Evolutionary conservation across 2,329 filamentous ascomycete species (phyloP), one percentile per base, ranked within the genome.

Genomic region (Aspergillus ibericus): DNA sequence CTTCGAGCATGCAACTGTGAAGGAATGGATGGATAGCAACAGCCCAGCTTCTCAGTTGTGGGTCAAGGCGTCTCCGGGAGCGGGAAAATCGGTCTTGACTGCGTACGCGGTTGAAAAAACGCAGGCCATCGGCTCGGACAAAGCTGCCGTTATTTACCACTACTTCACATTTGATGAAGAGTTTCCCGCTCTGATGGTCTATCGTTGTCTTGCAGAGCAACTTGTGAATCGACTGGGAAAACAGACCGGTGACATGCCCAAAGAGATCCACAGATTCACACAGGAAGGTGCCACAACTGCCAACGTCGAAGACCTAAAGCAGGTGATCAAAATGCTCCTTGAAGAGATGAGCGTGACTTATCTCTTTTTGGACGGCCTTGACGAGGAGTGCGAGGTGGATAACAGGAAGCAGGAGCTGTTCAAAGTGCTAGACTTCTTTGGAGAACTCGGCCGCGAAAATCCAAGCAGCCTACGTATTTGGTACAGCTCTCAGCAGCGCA

Each of bases 111-210:
- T 42, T 16, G 35, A 42, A 15, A 53, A 34, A 15, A 20, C 42
- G 12, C 6, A 36, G 18, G 25, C 29, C 32, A 25, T 22, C 50
- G 42, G 50, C 20, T 25, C 34, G 8, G 34, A 53, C 16, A 16
- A 40, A 0, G 29, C 35, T 18, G 35, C 50, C 12, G 34, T 53
- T 16, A 53, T 53, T 13, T 53, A 36, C 22, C 50, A 53, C 5
- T 53, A 53, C 38, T 53, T 53, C 2, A 53, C 50, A 4, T 53
- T 53, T 29, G 50, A 53, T 18, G 50, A 53, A 36, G 50, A 53
- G 20, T 53, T 53, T 10, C 50, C 50, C 7, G 50, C 50, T 7
- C 12, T 53, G 12, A 5, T 53, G 13, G 50, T 53, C 2, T 53
- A 53, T 40, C 34, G 34, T 5, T 53, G 50, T n/a, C 50, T 53